Evolutionary conservation across 2,329 filamentous ascomycete species (phyloP).

Genomic region (Xylariomycetidae sp.): DNA sequence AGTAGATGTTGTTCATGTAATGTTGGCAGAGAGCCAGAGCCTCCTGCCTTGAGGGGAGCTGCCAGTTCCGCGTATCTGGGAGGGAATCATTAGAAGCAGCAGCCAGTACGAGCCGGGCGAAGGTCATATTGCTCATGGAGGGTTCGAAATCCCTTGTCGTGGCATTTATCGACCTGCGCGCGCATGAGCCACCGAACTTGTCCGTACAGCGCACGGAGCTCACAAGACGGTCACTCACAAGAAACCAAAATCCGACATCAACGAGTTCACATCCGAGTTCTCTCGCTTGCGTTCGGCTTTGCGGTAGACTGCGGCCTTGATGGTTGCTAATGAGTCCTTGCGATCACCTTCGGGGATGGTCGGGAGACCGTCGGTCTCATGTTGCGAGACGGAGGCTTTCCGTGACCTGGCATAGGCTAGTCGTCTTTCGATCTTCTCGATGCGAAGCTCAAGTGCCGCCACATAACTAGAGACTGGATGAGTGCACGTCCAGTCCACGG

Average conservation of each 20-base stretch:
- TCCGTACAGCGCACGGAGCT: no score
- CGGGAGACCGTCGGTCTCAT: constrained; percentile 49
- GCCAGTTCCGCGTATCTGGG: constrained; percentile 52
- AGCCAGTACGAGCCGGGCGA: constrained; percentile 81
- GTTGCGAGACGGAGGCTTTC: constrained; percentile 62
- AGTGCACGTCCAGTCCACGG: no score
- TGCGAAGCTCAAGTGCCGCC: constrained; percentile 83
- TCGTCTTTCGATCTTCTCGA: constrained; percentile 80
- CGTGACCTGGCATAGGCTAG: constrained; percentile 64
- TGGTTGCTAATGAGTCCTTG: constrained; percentile 57
- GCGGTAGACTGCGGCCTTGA: constrained; percentile 57
- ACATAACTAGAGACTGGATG: constrained; percentile 60
- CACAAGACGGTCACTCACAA: constrained; percentile 47
- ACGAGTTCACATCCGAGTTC: constrained; percentile 79
- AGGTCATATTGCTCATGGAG: constrained; percentile 83
- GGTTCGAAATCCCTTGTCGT: constrained; percentile 91
- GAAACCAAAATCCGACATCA: constrained; percentile 91
- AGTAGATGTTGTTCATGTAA: constrained; percentile 78
- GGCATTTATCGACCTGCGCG: constrained; percentile 76
- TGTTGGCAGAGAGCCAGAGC: constrained; percentile 69
- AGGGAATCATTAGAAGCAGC: constrained; percentile 70
- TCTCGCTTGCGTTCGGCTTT: constrained; percentile 63
- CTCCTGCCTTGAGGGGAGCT: constrained; percentile 65
- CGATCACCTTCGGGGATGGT: constrained; percentile 43
- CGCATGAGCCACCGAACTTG: constrained; percentile 12